Conservation (phyloP, 73 alveolate species). For the Tetrahymena thermophila region DNA sequence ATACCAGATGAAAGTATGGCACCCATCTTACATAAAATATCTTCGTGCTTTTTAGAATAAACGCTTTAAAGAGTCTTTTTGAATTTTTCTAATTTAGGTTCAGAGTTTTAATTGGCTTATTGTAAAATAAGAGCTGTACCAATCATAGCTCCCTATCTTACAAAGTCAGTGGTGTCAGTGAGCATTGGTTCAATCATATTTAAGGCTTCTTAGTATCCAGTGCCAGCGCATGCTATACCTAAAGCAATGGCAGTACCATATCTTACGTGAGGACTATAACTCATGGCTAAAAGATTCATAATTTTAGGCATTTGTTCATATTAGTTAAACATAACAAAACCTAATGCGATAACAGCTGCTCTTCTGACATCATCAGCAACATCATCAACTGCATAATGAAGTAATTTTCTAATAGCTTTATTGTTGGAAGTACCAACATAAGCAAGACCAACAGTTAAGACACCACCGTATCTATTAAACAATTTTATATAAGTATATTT, state of each 20-base stretch:
- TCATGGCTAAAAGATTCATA: constrained; percentile 74
- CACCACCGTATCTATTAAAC: constrained; percentile 23
- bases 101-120: constrained; percentile 73
- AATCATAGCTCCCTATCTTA: constrained; percentile 91
- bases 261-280: constrained; percentile 97
- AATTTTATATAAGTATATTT: no score
- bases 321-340: constrained; percentile 75
- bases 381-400: constrained; percentile 93
- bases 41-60: constrained; percentile 87
- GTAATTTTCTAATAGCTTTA: constrained; percentile 81
- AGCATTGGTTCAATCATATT: constrained; percentile 81
- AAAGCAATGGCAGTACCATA: constrained; percentile 98
- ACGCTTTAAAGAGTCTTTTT: constrained; percentile 66
- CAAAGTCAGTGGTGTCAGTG: constrained; percentile 84
- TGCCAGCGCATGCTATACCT: constrained; percentile 99
- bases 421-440: constrained; percentile 96
- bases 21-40: constrained; percentile 87
- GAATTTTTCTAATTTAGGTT: constrained; percentile 76
- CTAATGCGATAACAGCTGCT: constrained; percentile 95
- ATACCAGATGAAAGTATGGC: constrained; percentile 84
- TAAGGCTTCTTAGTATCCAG: constrained; percentile 83
- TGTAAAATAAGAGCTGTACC: constrained; percentile 80
- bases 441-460: constrained; percentile 28
- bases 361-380: constrained; percentile 96
- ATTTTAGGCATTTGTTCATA: constrained; percentile 86